These are phyloP conservation scores for Hemisphaericaspora lyxosophila DNA, from an alignment of 1,139 yeast species.

Conservation along the genomic window DNA sequence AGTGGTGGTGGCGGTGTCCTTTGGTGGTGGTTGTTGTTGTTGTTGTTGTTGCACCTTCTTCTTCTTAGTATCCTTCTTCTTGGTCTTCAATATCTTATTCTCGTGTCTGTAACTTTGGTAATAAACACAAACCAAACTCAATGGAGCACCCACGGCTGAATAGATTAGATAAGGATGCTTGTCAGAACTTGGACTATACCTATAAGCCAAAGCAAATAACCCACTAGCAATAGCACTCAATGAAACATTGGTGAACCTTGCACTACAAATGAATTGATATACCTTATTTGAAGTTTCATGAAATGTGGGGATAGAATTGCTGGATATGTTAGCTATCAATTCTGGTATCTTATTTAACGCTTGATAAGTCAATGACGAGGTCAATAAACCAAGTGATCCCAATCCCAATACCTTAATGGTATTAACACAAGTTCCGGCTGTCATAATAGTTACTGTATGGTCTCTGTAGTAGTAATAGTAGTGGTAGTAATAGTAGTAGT, in stretches of 20 bases:
- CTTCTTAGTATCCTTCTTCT: constrained; percentile 8
- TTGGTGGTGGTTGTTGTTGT: constrained; percentile 4
- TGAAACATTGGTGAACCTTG: constrained; percentile 31
- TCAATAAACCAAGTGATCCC: constrained; percentile 51
- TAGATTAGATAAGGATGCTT: constrained; percentile 59
- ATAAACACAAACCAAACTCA: constrained; percentile 28
- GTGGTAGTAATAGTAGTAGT: too few species aligned
- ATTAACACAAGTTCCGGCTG: constrained; percentile 48
- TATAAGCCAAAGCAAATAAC: constrained; percentile 44
- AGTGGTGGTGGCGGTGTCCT: neutral
- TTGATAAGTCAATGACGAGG: constrained; percentile 42
- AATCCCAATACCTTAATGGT: constrained; percentile 52
- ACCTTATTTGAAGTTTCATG: constrained; percentile 14
- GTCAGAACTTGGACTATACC: constrained; percentile 40
- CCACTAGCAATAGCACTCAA: constrained; percentile 40
- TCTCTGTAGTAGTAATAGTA: too few species aligned
- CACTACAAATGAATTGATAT: constrained; percentile 19
- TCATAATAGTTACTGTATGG: constrained; percentile 20
- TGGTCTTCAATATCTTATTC: constrained; percentile 18
- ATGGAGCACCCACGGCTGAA: constrained; percentile 52
- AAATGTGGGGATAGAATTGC: constrained; percentile 9
- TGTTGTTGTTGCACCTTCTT: constrained; percentile 5
- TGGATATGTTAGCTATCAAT: constrained; percentile 30
- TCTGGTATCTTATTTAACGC: constrained; percentile 36
- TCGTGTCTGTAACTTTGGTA: constrained; percentile 19